Percentiles rank a stretch among this genome's conserved stretches.
These are phyloP conservation scores for Centaurea solstitialis DNA, from an alignment of 129 eudicot species.

Conservation along the genomic window DNA sequence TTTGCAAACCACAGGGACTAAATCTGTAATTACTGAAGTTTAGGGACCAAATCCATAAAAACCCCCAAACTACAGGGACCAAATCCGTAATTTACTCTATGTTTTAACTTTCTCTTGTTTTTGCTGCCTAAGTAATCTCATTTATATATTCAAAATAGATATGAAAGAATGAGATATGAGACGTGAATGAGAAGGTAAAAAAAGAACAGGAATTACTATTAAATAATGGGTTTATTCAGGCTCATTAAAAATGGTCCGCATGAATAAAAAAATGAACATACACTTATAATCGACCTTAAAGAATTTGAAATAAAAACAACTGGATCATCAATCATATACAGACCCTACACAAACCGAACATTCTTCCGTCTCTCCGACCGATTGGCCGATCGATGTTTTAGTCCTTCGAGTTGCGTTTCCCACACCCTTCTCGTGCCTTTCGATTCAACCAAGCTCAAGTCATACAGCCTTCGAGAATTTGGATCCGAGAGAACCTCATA, in stretches of 20 bases:
- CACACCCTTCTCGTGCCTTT: conserved; percentile 36
- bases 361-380: conserved; percentile 26
- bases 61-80: no score
- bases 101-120: no score
- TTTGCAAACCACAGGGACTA: no score
- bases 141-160: no score
- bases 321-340: neutral
- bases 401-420: conserved; percentile 58
- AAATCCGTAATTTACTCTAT: no score
- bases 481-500: conserved; percentile 72
- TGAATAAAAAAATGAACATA: neutral
- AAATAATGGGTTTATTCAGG: neutral
- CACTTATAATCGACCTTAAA: neutral
- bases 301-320: neutral
- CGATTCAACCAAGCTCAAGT: conserved; percentile 37
- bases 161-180: no score
- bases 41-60: no score
- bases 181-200: no score
- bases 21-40: no score
- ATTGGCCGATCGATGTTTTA: conserved; percentile 30
- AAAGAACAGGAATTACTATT: no score
- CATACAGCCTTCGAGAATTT: conserved; percentile 37
- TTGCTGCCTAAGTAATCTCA: no score
- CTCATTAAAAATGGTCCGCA: neutral
- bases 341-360: conserved; percentile 1